Evolutionary conservation across 164 flowering plant species (phyloP), one percentile per base, ranked within the genome.

Genomic region (Malania oleifera): DNA sequence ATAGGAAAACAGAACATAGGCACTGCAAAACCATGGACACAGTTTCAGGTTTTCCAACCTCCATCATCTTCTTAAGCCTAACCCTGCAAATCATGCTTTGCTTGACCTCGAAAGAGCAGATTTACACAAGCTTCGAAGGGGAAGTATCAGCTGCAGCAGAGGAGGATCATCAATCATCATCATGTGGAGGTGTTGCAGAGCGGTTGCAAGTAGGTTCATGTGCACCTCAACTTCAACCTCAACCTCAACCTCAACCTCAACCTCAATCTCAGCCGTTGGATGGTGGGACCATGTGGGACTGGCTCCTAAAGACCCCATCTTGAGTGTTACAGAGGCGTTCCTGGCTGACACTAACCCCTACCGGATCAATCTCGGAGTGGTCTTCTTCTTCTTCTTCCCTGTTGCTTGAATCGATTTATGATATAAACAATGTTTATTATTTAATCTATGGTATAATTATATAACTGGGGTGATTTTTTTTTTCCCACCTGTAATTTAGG

Each of bases 311-410:
- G 80, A 76, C 46, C 74, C 80, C 54, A 72, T 70, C 51, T 43
- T 52, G 39, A 37, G 70, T n/a, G 68, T 76, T 46, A 70, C 76
- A 0, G 72, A 76, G 55, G 74, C 80, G 5, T 76, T 76, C 56
- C 66, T 69, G 38, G 72, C 74, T 15, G 80, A 76, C 23, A 7
- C 65, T 23, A 50, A 34, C 40, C 76, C 80, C 5, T 19, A 51
- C 55, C 72, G 72, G 65, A 70, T 76, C 70, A 76, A 76, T 62
- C 74, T 76, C 7, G 80, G 80, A 29, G 74, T 69, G 76, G 80
- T 76, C 41, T 12, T 24, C 20, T 14, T 37, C 40, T 48, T 1
- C 7, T 43, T 1, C n/a, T n/a, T n/a, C n/a, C n/a, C n/a, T n/a
- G n/a, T n/a, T n/a, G n/a, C n/a, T n/a, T n/a, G n/a, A n/a, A n/a